Evolutionary conservation across 2,329 filamentous ascomycete genomes (phyloP).

Genomic region (Aspergillus piperis): DNA sequence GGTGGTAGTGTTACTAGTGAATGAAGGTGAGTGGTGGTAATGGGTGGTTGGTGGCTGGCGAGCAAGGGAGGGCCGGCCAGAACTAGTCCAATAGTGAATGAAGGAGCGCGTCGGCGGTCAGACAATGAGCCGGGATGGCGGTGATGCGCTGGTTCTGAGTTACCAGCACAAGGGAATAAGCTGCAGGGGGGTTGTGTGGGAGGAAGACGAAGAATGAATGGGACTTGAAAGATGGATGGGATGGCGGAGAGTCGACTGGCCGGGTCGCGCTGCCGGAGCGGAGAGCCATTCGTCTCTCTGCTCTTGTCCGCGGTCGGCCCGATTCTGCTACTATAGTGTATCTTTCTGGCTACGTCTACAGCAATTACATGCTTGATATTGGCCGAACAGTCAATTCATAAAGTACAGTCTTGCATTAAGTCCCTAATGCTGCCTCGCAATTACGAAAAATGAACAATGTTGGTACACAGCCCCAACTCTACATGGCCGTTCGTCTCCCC

Average conservation of each 20-base stretch:
- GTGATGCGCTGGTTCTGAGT: not conserved
- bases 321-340: not conserved
- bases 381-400: not conserved
- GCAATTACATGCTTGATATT: not conserved
- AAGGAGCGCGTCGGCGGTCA: not conserved
- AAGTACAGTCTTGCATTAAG: not conserved
- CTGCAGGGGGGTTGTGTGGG: not conserved
- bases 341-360: not conserved
- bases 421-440: not conserved
- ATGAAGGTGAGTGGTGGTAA: not conserved
- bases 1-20: slow-evolving; percentile 16
- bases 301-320: slow-evolving; percentile 5
- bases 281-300: not conserved
- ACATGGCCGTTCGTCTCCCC: not conserved
- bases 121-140: not conserved
- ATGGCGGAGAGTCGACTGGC: not conserved
- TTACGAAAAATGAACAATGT: not conserved
- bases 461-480: slow-evolving; percentile 2
- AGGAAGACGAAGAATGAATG: not conserved
- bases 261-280: not conserved
- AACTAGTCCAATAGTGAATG: slow-evolving; percentile 3
- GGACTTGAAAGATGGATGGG: not conserved
- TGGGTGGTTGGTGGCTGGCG: slow-evolving; percentile 22
- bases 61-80: slow-evolving; percentile 11
- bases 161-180: not conserved